Base-by-base conservation (phyloP, 75 land plant genomes). In the Larix kaempferi region DNA sequence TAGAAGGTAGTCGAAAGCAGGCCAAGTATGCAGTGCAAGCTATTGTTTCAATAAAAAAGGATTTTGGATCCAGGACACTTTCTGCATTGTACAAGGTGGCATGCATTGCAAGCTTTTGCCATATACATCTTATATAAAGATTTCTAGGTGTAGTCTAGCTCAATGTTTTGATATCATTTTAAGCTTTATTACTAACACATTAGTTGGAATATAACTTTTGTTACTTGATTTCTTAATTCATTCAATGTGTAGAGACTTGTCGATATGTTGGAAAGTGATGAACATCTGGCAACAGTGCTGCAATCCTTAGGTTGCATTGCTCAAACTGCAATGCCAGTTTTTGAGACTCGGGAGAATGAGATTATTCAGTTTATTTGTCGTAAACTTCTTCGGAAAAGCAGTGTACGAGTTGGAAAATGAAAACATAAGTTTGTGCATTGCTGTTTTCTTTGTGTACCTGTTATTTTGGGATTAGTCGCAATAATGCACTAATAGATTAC, bases 1-100 rank as follows among this genome's bases (percentile, higher is more conserved):
- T 96, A 33, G 99, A 96, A 76, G 99, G 98, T 58, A 96, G 79
- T 71, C 86, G 98, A 33, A 90, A 87, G 88, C 98, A 94, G 79
- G 98, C 99, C 56, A 96, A 94, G 82, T 89, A 90, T 82, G 92
- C 98, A 75, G 95, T 94, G 26, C 89, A 93, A 62, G 99, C 99
- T 11, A 79, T 96, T 35, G 90, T 90, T 44, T 88, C 93, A 60
- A 90, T 92, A 56, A 89, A 91, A 62, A 93, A 85, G 67, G 99
- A 96, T 81, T 92, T 90, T 56, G 99, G 98, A 19, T 85, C 90
- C 54, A 90, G 84, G 81, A 85, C 99, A 60, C 89, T 96, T 19
- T 96, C 99, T 76, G 90, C 91, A 82, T 78, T 96, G 3, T 96
- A 94, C 87, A 93, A 93, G 93, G 99, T 94, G 63, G 27, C 75